Evolutionary conservation across 2,329 filamentous ascomycete species (phyloP).

Genomic region (Botrytis squamosa): DNA sequence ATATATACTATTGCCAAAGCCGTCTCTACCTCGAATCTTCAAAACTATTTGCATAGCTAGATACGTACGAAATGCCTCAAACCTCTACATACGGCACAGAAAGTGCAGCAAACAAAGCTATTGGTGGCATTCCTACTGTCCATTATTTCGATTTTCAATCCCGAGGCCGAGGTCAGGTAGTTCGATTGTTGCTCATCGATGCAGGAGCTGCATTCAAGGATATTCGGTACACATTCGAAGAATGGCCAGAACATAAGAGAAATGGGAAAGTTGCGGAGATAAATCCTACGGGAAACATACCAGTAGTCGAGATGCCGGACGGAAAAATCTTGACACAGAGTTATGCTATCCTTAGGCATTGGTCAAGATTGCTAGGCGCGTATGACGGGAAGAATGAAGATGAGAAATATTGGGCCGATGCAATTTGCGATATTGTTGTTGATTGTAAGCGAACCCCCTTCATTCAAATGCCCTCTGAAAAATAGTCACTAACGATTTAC

Average conservation of each 20-base stretch:
- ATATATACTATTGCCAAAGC: not conserved
- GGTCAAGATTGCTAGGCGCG: slow-evolving; percentile 32
- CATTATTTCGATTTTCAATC: slow-evolving; percentile 40
- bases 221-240: slow-evolving; percentile 37
- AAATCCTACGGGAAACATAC: slow-evolving; percentile 35
- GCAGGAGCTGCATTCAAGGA: slow-evolving; percentile 38
- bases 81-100: slow-evolving; percentile 27
- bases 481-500: not conserved
- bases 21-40: not conserved
- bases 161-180: slow-evolving; percentile 37
- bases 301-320: slow-evolving; percentile 35
- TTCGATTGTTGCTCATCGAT: slow-evolving; percentile 36
- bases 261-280: slow-evolving; percentile 31
- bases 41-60: not conserved
- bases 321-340: slow-evolving; percentile 39
- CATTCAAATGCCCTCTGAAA: not conserved
- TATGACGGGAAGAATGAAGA: slow-evolving; percentile 39
- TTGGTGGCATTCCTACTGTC: slow-evolving; percentile 39
- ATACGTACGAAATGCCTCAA: slow-evolving; percentile 2
- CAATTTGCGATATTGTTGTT: slow-evolving; percentile 38
- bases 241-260: slow-evolving; percentile 36
- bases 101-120: slow-evolving; percentile 35
- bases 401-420: slow-evolving; percentile 39
- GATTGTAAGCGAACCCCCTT: slow-evolving; percentile 3
- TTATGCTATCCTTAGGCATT: slow-evolving; percentile 39